These are phyloP conservation scores for Eutrema japonicum DNA, from an alignment of 345 rosid species.

Conservation along the genomic window DNA sequence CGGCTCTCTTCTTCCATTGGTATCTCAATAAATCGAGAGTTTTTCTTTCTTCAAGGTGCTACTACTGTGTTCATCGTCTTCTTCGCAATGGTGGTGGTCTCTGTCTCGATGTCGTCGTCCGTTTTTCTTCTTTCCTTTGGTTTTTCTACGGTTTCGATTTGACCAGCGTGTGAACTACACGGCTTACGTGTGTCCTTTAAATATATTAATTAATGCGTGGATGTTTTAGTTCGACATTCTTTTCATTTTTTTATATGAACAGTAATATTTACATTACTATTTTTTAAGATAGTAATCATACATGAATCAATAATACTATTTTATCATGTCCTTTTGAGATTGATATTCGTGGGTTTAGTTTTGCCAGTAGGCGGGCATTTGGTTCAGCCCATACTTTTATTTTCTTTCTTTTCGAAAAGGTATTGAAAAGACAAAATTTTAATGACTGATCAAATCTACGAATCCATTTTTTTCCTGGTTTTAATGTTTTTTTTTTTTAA, in stretches of 20 bases:
- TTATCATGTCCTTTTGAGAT: too few species aligned
- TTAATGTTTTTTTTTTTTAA: too few species aligned
- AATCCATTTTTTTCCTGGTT: too few species aligned
- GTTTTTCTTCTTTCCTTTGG: neutral
- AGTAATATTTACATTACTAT: too few species aligned
- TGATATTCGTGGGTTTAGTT: neutral
- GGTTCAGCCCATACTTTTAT: neutral
- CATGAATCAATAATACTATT: too few species aligned
- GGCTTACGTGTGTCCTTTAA: constrained; percentile 25
- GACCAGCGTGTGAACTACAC: constrained; percentile 37
- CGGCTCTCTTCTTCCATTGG: constrained; percentile 59
- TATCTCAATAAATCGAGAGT: too few species aligned
- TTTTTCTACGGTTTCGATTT: constrained; percentile 33
- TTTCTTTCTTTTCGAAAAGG: too few species aligned
- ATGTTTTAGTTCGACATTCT: constrained; percentile 2
- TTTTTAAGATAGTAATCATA: too few species aligned
- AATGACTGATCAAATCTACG: too few species aligned
- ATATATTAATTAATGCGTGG: neutral
- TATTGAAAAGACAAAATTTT: too few species aligned
- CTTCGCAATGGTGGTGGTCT: constrained; percentile 16
- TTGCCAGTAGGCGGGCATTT: neutral
- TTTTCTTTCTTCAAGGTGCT: neutral
- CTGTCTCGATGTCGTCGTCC: neutral
- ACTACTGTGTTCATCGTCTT: constrained; percentile 25
- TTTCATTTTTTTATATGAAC: neutral